Conservation (phyloP, 805 yeast genomes). For the Nakazawaea populi region DNA sequence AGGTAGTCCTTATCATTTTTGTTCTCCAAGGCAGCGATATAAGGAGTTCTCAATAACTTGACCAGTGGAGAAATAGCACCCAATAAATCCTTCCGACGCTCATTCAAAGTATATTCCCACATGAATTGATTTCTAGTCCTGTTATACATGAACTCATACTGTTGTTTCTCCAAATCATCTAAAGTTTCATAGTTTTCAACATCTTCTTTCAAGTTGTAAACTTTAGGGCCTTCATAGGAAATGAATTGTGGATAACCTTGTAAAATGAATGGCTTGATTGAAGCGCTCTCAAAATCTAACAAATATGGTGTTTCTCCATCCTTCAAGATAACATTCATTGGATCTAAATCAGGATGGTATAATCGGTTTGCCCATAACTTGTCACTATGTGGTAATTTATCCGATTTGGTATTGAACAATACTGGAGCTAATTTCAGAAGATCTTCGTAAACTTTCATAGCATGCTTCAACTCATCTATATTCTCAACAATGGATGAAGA, state of each 20-base stretch:
- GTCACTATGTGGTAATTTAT: slow-evolving; percentile 53
- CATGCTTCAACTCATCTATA: slow-evolving; percentile 36
- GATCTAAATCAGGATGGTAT: slow-evolving; percentile 80
- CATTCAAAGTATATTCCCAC: slow-evolving; percentile 77
- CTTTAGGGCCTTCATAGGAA: slow-evolving; percentile 82
- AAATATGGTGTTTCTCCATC: slow-evolving; percentile 38
- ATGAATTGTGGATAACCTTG: slow-evolving; percentile 79
- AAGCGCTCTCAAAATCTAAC: slow-evolving; percentile 77
- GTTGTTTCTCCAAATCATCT: slow-evolving; percentile 68
- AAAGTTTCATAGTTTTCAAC: slow-evolving; percentile 63
- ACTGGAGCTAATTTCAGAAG: slow-evolving; percentile 49
- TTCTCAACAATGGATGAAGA: slow-evolving; percentile 40
- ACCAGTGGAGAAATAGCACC: slow-evolving; percentile 79
- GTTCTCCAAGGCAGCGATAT: slow-evolving; percentile 52
- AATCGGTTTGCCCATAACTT: slow-evolving; percentile 70
- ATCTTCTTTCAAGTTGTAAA: slow-evolving; percentile 70
- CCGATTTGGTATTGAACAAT: slow-evolving; percentile 49
- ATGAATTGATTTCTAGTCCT: slow-evolving; percentile 87
- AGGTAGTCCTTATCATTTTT: slow-evolving; percentile 55
- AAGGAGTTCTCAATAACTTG: slow-evolving; percentile 64
- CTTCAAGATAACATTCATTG: slow-evolving; percentile 71
- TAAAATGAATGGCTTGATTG: slow-evolving; percentile 76
- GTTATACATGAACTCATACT: slow-evolving; percentile 79
- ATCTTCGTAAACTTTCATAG: slow-evolving; percentile 57
- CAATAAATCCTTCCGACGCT: slow-evolving; percentile 57